A percentile compares a stretch with the other conserved stretches of the same genome.
phyloP scores from a whole-genome alignment of 805 yeast species.

The Wickerhamiella galacta region DNA sequence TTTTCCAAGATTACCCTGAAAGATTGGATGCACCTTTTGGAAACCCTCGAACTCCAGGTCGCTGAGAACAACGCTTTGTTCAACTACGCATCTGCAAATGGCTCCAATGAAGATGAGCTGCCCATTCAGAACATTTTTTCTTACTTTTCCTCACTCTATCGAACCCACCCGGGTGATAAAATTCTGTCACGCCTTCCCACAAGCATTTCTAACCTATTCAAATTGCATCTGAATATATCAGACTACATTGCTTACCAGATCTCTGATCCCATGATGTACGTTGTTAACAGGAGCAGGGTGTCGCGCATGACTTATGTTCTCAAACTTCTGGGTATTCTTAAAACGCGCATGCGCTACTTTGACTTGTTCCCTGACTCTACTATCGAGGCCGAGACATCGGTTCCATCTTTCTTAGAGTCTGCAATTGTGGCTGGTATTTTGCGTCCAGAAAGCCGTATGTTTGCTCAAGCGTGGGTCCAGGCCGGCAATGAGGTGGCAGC shows the following conservation, averaged over 20 bases:
- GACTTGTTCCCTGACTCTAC: constrained; percentile 30
- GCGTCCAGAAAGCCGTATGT: constrained; percentile 65
- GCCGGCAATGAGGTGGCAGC: constrained; percentile 29
- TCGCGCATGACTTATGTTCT: constrained; percentile 54
- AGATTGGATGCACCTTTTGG: constrained; percentile 70
- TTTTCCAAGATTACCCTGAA: constrained; percentile 40
- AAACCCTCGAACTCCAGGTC: constrained; percentile 53
- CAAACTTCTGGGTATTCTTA: constrained; percentile 44
- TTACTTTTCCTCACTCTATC: constrained; percentile 45
- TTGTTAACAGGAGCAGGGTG: constrained; percentile 35
- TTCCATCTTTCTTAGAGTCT: constrained; percentile 77
- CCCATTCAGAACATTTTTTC: constrained; percentile 50
- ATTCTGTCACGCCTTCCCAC: constrained; percentile 43
- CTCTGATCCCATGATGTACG: constrained; percentile 35
- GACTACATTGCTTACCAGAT: constrained; percentile 48
- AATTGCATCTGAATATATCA: constrained; percentile 50
- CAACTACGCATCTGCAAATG: constrained; percentile 31
- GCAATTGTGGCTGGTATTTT: constrained; percentile 58
- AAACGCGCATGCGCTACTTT: constrained; percentile 47
- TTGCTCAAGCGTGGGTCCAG: constrained; percentile 50
- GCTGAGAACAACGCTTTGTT: constrained; percentile 44
- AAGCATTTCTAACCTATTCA: constrained; percentile 47
- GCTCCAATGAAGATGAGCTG: constrained; percentile 34
- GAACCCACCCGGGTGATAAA: constrained; percentile 28
- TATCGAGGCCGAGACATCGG: constrained; percentile 17